Conservation (phyloP, 768 basidiomycete species). For the Dentipellis fragilis region DNA sequence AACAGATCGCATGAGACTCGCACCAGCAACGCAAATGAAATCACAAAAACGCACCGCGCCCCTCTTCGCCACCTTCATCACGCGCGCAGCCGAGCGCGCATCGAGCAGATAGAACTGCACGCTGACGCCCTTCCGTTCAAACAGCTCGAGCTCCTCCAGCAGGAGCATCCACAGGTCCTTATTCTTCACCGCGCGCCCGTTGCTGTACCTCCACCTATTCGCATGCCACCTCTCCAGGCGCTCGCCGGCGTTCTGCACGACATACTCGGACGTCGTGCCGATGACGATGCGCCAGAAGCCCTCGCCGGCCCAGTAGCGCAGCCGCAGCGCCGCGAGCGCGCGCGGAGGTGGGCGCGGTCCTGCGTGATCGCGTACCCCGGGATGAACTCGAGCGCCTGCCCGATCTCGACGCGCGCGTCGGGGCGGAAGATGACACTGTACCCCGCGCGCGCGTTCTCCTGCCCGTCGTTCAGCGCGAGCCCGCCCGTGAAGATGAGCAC, state of each 20-base stretch:
- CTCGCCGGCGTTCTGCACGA: conserved; percentile 18
- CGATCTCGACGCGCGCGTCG: no score
- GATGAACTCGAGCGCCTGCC: no score
- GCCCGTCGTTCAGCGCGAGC: no score
- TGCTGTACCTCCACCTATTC: conserved; percentile 16
- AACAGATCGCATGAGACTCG: no score
- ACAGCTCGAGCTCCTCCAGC: conserved; percentile 5
- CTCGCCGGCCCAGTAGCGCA: conserved; percentile 19
- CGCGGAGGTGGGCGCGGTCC: conserved; percentile 27
- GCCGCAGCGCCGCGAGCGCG: conserved; percentile 15
- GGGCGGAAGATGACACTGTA: no score
- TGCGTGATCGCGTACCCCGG: conserved; percentile 9
- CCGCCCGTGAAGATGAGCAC: no score
- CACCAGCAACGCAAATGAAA: no score
- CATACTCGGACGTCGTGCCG: conserved; percentile 23
- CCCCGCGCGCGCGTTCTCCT: no score
- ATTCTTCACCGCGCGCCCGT: conserved; percentile 13
- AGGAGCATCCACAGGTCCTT: conserved; percentile 20
- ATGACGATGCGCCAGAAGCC: conserved; percentile 20
- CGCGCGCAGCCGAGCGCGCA: no score
- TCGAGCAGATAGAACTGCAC: no score
- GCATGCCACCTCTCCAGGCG: conserved; percentile 17
- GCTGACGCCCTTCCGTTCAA: conserved; percentile 11
- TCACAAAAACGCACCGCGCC: no score
- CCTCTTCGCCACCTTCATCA: no score